phyloP scores from a whole-genome alignment of 2,329 filamentous ascomycete species.

The Epichloe coenophiala region DNA sequence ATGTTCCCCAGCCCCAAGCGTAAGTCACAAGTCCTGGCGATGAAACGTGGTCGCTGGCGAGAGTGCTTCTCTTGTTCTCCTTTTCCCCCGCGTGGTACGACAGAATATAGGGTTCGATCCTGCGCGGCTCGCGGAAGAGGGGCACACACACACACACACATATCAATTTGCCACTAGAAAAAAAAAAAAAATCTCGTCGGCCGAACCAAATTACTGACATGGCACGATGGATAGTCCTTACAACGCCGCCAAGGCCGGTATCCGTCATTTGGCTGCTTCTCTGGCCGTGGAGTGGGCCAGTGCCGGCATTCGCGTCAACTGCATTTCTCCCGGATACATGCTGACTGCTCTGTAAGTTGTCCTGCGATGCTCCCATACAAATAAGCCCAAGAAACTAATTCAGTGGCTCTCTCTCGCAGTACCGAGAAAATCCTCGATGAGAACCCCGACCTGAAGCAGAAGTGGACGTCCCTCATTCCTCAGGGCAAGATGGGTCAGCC shows the following conservation, averaged over 20 bases:
- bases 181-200: background rate
- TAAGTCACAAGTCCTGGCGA: conserved; percentile 19
- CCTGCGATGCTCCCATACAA: conserved; percentile 1
- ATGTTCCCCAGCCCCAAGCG: conserved; percentile 81
- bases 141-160: too few relatives aligned
- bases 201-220: conserved; percentile 4
- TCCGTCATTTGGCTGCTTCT: conserved; percentile 75
- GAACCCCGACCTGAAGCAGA: conserved; percentile 75
- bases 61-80: too few relatives aligned
- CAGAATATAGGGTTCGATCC: too few relatives aligned
- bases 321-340: conserved; percentile 94
- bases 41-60: too few relatives aligned
- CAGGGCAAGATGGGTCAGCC: conserved; percentile 88
- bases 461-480: conserved; percentile 88
- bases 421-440: conserved; percentile 91
- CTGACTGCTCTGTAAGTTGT: conserved; percentile 69
- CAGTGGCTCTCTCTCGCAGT: conserved; percentile 26
- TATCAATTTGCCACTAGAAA: too few relatives aligned
- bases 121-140: too few relatives aligned
- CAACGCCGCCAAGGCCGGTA: conserved; percentile 85
- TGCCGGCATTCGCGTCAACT: conserved; percentile 82
- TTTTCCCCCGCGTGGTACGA: too few relatives aligned
- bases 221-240: conserved; percentile 46
- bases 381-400: background rate
- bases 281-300: conserved; percentile 90